phyloP scores from a whole-genome alignment of 2,329 filamentous ascomycete species.

The Colletotrichum neosansevieriae region DNA sequence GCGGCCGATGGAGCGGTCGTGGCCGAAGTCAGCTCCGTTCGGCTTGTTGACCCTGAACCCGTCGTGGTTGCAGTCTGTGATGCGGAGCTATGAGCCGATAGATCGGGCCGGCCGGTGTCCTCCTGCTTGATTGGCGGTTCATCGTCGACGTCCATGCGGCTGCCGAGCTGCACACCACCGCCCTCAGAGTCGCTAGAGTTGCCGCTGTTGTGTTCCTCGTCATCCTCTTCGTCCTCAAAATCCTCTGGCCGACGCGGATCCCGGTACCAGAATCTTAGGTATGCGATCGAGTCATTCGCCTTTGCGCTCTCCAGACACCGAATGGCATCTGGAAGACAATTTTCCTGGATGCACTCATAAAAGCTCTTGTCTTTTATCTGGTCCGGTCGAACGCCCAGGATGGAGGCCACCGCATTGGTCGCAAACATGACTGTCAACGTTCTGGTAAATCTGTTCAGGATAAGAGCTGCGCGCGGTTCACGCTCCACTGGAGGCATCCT shows the following conservation, averaged over 20 bases:
- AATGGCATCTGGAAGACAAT: slow-evolving; percentile 81
- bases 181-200: slow-evolving; percentile 56
- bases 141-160: slow-evolving; percentile 56
- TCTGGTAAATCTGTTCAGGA: slow-evolving; percentile 87
- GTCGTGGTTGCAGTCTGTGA: slow-evolving; percentile 39
- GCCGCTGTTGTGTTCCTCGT: slow-evolving; percentile 53
- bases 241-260: slow-evolving; percentile 75
- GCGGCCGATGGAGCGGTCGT: slow-evolving; percentile 23
- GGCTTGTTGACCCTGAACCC: slow-evolving; percentile 29
- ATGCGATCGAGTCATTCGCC: slow-evolving; percentile 90
- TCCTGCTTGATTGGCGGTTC: slow-evolving; percentile 54
- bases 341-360: slow-evolving; percentile 86
- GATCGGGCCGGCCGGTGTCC: slow-evolving; percentile 38
- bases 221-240: slow-evolving; percentile 55
- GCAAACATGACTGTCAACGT: slow-evolving; percentile 89
- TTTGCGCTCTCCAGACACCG: slow-evolving; percentile 87
- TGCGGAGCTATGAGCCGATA: slow-evolving; percentile 39
- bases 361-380: slow-evolving; percentile 83
- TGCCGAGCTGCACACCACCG: slow-evolving; percentile 60
- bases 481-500: slow-evolving; percentile 71
- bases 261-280: slow-evolving; percentile 86
- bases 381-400: slow-evolving; percentile 78
- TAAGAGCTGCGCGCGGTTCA: slow-evolving; percentile 85
- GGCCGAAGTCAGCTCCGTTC: slow-evolving; percentile 24
- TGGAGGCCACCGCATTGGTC: slow-evolving; percentile 79